phyloP scores from a whole-genome alignment of 1,284 basidiomycete genomes.

The Cutaneotrichosporon curvatum region DNA sequence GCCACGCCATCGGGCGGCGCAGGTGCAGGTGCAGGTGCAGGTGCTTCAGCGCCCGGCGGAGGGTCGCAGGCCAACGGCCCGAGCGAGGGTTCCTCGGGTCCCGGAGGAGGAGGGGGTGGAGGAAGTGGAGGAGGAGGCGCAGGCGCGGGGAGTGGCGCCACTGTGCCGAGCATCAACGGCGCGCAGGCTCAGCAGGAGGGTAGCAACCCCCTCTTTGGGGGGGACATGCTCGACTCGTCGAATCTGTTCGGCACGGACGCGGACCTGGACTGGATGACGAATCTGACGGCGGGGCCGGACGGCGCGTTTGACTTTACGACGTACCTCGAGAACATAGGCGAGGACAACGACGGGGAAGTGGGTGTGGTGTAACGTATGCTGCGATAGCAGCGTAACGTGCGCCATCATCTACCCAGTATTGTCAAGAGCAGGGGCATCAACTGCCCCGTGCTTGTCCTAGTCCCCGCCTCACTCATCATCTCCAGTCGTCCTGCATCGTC shows the following conservation, averaged over 20 bases:
- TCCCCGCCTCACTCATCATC: too few relatives aligned
- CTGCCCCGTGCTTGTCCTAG: too few relatives aligned
- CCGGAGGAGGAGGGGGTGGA: conserved; percentile 17
- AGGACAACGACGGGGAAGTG: conserved; percentile 29
- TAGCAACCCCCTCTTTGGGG: conserved; percentile 1
- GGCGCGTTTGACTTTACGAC: conserved; percentile 28
- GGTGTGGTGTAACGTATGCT: conserved; percentile 8
- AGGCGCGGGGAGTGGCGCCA: conserved; percentile 35
- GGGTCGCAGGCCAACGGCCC: conserved; percentile 2
- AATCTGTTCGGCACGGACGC: conserved; percentile 9
- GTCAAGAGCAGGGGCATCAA: too few relatives aligned
- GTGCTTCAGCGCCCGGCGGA: too few relatives aligned
- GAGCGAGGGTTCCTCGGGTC: conserved; percentile 19
- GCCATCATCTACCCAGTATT: too few relatives aligned
- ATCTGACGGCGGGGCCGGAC: conserved; percentile 2
- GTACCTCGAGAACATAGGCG: conserved; percentile 34
- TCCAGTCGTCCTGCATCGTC: too few relatives aligned
- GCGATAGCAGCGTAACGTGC: too few relatives aligned
- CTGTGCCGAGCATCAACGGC: conserved; percentile 27
- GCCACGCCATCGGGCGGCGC: conserved; percentile 6
- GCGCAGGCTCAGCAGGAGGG: neutral
- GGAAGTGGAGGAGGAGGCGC: conserved; percentile 23
- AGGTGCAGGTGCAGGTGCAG: too few relatives aligned
- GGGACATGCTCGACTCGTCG: conserved; percentile 6
- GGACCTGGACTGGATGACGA: conserved; percentile 15